A percentile compares a stretch with the other conserved stretches of the same genome.
Evolutionary conservation across 257 asterid genomes (phyloP).

Genomic region (Coffea eugenioides): DNA sequence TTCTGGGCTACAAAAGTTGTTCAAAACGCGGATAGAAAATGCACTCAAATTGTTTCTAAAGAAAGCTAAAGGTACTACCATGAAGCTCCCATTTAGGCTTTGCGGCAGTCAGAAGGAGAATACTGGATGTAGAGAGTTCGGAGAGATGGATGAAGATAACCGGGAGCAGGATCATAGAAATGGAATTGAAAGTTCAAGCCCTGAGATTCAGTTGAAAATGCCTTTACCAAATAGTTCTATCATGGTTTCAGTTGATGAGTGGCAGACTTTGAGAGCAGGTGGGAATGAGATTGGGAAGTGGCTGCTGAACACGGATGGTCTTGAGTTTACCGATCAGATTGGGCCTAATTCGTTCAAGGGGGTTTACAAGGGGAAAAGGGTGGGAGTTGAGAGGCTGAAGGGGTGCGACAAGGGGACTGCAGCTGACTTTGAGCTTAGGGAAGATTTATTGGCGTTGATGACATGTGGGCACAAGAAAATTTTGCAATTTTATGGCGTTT

Average conservation of each 20-base stretch:
- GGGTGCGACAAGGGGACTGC: slow-evolving; percentile 96
- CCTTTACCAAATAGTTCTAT: slow-evolving; percentile 68
- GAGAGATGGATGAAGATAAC: slow-evolving; percentile 65
- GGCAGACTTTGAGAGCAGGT: slow-evolving; percentile 88
- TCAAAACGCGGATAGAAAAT: slow-evolving; percentile 71
- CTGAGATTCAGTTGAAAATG: slow-evolving; percentile 44
- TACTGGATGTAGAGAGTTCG: slow-evolving; percentile 58
- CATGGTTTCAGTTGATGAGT: slow-evolving; percentile 77
- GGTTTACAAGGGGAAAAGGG: slow-evolving; percentile 66
- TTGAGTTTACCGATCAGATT: slow-evolving; percentile 67
- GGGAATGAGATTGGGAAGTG: slow-evolving; percentile 63
- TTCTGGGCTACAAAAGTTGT: slow-evolving; percentile 57
- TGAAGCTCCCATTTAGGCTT: slow-evolving; percentile 85
- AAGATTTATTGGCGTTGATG: slow-evolving; percentile 82
- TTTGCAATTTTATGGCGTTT: slow-evolving; percentile 75
- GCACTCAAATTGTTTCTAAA: slow-evolving; percentile 68
- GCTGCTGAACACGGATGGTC: slow-evolving; percentile 60
- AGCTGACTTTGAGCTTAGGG: slow-evolving; percentile 76
- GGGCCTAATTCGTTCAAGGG: slow-evolving; percentile 75
- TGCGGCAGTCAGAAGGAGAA: slow-evolving; percentile 93
- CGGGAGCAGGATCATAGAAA: slow-evolving; percentile 55
- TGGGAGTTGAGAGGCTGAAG: slow-evolving; percentile 78
- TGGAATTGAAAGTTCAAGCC: slow-evolving; percentile 50
- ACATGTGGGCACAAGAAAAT: slow-evolving; percentile 84
- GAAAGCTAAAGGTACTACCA: slow-evolving; percentile 62